Percentiles rank a stretch among this genome's conserved stretches.
Evolutionary conservation across 2,329 filamentous ascomycete genomes (phyloP).

Genomic region (Fusarium sp.): DNA sequence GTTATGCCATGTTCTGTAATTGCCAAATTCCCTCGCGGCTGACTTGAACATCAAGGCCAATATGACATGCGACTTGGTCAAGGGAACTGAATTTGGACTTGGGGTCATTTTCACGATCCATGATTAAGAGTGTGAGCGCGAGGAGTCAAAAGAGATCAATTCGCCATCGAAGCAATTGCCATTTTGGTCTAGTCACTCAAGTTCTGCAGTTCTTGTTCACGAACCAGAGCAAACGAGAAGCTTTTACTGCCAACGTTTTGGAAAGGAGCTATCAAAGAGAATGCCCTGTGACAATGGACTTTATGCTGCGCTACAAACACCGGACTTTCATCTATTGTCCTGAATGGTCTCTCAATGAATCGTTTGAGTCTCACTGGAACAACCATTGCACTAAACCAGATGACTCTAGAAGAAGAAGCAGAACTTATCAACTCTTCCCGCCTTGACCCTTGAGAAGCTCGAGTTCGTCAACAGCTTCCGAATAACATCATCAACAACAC

Average conservation of each 20-base stretch:
- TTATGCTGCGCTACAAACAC: background rate
- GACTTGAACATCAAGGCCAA: background rate
- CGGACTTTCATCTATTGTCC: background rate
- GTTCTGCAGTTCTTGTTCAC: background rate
- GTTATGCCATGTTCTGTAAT: background rate
- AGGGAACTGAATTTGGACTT: background rate
- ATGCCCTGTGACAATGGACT: background rate
- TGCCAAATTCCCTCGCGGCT: background rate
- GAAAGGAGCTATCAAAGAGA: background rate
- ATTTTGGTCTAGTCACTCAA: background rate
- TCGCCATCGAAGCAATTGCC: background rate
- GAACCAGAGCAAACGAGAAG: background rate
- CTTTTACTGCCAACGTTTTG: background rate
- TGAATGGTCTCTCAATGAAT: background rate
- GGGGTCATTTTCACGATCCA: background rate
- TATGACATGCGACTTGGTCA: background rate
- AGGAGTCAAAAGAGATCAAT: background rate
- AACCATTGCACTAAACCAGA: background rate
- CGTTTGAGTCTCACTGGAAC: background rate
- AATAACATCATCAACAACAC: background rate
- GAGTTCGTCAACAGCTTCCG: background rate
- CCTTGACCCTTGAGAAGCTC: background rate
- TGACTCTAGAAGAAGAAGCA: background rate
- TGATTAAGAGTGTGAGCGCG: background rate
- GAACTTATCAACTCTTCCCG: background rate